phyloP scores from a whole-genome alignment of 1,284 basidiomycete genomes.

The Violaceomyces palustris region DNA sequence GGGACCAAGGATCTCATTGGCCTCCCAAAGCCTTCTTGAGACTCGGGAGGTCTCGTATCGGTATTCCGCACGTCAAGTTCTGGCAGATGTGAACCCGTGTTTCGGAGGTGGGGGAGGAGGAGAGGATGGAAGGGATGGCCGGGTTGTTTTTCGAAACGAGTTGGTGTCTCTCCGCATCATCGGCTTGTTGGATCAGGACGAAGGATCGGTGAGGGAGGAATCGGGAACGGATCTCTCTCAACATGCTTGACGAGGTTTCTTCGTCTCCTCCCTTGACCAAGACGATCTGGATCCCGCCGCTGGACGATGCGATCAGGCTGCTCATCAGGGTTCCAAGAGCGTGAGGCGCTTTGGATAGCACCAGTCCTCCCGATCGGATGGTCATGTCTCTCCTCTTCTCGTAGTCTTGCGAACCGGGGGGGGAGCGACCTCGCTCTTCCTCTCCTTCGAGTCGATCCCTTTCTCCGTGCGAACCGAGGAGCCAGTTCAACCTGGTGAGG shows the following conservation, averaged over 20 bases:
- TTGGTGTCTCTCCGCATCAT: constrained; percentile 9
- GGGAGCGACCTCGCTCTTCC: no score
- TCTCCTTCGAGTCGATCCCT: constrained; percentile 25
- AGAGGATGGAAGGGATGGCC: constrained; percentile 31
- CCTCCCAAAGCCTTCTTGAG: no score
- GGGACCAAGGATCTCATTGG: no score
- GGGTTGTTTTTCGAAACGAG: constrained; percentile 29
- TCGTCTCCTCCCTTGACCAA: constrained; percentile 1
- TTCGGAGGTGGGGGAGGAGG: constrained; percentile 7
- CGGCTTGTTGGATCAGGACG: constrained; percentile 38
- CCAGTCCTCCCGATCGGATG: constrained; percentile 6
- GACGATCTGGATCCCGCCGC: constrained; percentile 1
- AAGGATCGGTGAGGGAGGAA: constrained; percentile 42
- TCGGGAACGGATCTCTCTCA: constrained; percentile 8
- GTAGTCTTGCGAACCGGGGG: no score
- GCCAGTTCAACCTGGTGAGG: constrained; percentile 53
- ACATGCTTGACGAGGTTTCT: constrained; percentile 5
- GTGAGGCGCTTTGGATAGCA: constrained; percentile 41
- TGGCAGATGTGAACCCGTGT: constrained; percentile 4
- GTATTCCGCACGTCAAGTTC: constrained; percentile 8
- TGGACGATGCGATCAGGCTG: constrained; percentile 42
- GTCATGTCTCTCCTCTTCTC: constrained; percentile 36
- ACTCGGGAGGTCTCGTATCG: no score
- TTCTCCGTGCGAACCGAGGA: constrained; percentile 47
- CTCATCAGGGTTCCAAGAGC: constrained; percentile 44